These are phyloP conservation scores for Hylodesmum podocarpum DNA, from an alignment of 306 rosid species.

Conservation along the genomic window DNA sequence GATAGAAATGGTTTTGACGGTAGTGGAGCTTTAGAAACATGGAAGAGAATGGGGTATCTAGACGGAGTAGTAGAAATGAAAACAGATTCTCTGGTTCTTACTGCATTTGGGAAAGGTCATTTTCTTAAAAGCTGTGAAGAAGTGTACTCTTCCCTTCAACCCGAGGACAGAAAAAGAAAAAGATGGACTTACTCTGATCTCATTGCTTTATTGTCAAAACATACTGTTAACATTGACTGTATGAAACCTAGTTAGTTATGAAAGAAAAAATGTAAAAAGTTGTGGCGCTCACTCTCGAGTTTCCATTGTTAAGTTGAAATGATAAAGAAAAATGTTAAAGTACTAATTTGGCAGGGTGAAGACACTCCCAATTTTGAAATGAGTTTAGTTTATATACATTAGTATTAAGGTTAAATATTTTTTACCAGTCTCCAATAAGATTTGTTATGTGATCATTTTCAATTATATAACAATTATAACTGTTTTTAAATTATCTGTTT, in stretches of 20 bases:
- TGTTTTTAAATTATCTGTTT: neutral
- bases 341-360: neutral
- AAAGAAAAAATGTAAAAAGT: neutral
- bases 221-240: conserved; percentile 4
- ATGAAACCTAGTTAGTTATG: conserved; percentile 11
- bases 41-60: conserved; percentile 60
- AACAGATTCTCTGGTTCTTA: conserved; percentile 67
- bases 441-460: too few relatives aligned
- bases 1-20: conserved; percentile 58
- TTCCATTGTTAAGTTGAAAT: conserved; percentile 1
- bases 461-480: too few relatives aligned
- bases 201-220: conserved; percentile 47
- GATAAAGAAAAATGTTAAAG: neutral
- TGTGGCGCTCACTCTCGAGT: neutral
- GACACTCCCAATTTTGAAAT: neutral
- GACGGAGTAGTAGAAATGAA: conserved; percentile 52
- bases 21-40: conserved; percentile 38
- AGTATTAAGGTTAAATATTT: too few relatives aligned
- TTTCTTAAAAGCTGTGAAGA: conserved; percentile 59
- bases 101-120: conserved; percentile 73
- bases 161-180: conserved; percentile 46
- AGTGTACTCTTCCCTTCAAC: conserved; percentile 51
- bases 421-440: neutral
- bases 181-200: conserved; percentile 57
- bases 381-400: neutral